Base-by-base conservation (phyloP, 2,329 filamentous ascomycete genomes). In the Diaporthe amygdali region DNA sequence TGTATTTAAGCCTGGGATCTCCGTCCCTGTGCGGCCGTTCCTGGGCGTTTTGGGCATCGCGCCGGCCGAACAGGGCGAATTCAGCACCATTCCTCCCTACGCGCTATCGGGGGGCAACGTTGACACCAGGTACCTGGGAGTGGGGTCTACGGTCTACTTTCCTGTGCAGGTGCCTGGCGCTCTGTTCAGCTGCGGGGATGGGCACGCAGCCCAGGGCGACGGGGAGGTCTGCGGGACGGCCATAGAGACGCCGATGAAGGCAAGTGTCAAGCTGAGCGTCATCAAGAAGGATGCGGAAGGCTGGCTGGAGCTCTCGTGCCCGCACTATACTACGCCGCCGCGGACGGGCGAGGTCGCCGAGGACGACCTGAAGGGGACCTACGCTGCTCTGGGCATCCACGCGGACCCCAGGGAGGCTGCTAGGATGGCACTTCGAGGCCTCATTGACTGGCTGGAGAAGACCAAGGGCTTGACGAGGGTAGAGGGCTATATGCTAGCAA, bases 201-300 rank as follows among this genome's bases (percentile, higher is more conserved):
- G 86, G 0, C 87, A 89, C 76, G 86, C 85, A 3, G 86, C 85
- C 0, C 86, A 89, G 74, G 86, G 87, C 3, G 85, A 88, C 71
- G 87, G 87, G 4, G 87, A 88, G 74, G 84, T 88, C 27, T 88
- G 86, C 73, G 86, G 87, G 7, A 87, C 85, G n/a, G 87, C 87
- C 8, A 86, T 89, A 74, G 87, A 89, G 79, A 88, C 86, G 32
- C 82, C 85, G 1, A 84, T 87, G 78, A 82, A 79, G 70, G 86
- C 86, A 0, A 83, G 82, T 0, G 74, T 89, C 41, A 81, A 83
- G n/a, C 81, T 89, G 44, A 84, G 82, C 3, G 78, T 88, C 8
- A 80, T 84, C 69, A 86, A 86, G 76, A 79, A 81, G 63, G 85
- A 25, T 82, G 74, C 75, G 79, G 52, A 44, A 2, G 73, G 73